Evolutionary conservation across 1,139 yeast genomes (phyloP), one percentile per base, ranked within the genome.

Genomic region (Debaryomyces subglobosus): DNA sequence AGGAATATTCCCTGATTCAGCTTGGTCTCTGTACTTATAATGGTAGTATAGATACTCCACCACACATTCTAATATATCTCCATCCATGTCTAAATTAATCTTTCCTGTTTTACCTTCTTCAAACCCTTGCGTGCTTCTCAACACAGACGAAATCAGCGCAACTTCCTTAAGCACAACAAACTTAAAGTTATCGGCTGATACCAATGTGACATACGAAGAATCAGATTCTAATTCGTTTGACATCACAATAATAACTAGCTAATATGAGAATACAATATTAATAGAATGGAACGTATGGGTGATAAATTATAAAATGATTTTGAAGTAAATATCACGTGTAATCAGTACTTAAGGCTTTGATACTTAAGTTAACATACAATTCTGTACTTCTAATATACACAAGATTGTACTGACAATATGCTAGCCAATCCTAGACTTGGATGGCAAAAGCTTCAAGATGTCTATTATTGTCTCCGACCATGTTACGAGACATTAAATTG

Each of bases 21-120:
- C 82, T 38, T 72, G 74, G 49, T 84, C 88, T 54, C 75, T 80
- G 62, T 88, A 89, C 59, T 88, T 86, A 56, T 77, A 68, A 58
- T 89, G 84, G 63, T 89, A 92, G 63, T 89, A 85, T 37, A 94
- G 69, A 60, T 94, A 94, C 57, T 94, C 98, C 41, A 90, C 88
- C 18, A 92, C 85, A 61, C 91, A 89, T 55, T 85, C 89, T 43
- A 94, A 69, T 15, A 92, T 77, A 47, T 79, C 82, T 0, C 89
- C 88, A 51, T 88, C 89, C 69, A 91, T 82, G 52, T 88, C 89
- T 44, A 83, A 64, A 29, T 62, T 63, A 41, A 84, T 80, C 49
- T 69, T 69, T 20, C 86, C 74, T 46, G 81, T 67, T 61, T 72
- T 55, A 65, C 82, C 76, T 68, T 86, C 72, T 63, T 76, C 74